phyloP scores from a whole-genome alignment of 2,329 filamentous ascomycete genomes.

The Lachnellula suecica region DNA sequence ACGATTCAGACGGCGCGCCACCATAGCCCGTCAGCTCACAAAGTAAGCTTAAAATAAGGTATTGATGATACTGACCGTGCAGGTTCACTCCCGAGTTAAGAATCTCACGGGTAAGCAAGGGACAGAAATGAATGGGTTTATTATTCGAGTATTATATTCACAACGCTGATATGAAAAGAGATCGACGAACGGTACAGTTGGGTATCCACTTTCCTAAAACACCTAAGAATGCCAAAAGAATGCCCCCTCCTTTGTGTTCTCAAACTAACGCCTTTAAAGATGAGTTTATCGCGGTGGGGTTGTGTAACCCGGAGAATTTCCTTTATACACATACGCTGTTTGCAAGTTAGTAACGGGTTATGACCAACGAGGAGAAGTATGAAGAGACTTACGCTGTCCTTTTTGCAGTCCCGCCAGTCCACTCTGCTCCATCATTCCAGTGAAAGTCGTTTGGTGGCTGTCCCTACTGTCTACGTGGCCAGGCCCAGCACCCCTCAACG shows the following conservation, averaged over 20 bases:
- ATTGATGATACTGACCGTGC: too few species aligned
- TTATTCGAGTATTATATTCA: neutral
- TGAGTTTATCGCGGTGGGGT: neutral
- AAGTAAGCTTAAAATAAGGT: too few species aligned
- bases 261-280: neutral
- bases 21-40: too few species aligned
- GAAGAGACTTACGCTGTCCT: constrained; percentile 29
- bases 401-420: constrained; percentile 36
- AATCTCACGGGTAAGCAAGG: neutral
- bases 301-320: neutral
- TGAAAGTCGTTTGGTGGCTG: constrained; percentile 44
- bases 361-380: neutral
- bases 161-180: neutral
- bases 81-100: too few species aligned
- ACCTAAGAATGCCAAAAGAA: neutral
- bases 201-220: neutral
- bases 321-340: constrained; percentile 15
- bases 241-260: neutral
- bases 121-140: neutral
- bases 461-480: constrained; percentile 5
- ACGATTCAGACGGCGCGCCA: too few species aligned
- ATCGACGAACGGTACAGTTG: neutral
- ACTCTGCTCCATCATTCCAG: constrained; percentile 51
- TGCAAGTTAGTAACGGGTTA: constrained; percentile 1
- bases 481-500: constrained; percentile 11